Percentiles rank a stretch among this genome's conserved stretches.
Conservation (phyloP, 2,329 filamentous ascomycete species). For the Nemania sp. region DNA sequence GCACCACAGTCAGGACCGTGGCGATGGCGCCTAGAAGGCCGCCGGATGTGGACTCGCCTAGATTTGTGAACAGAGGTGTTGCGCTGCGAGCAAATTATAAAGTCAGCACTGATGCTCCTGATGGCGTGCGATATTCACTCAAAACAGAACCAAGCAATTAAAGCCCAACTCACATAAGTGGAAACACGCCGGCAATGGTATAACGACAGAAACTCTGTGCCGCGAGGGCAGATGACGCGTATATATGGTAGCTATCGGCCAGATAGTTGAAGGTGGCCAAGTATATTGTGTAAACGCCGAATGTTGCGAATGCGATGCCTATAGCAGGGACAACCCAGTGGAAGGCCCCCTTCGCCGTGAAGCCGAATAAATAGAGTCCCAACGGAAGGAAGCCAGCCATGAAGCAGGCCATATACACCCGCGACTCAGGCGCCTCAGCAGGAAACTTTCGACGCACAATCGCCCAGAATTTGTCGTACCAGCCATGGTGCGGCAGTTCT, state of each 20-base stretch:
- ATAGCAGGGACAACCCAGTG: slow-evolving; percentile 67
- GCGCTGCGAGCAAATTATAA: too few species aligned
- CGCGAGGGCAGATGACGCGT: slow-evolving; percentile 66
- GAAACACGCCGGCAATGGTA: background rate
- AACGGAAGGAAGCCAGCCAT: slow-evolving; percentile 66
- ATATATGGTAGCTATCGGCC: slow-evolving; percentile 67
- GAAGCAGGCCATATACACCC: slow-evolving; percentile 63
- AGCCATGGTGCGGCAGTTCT: background rate
- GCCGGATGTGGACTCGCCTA: too few species aligned
- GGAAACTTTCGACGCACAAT: background rate
- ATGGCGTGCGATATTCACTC: too few species aligned
- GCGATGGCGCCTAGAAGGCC: too few species aligned
- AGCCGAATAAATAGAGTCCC: slow-evolving; percentile 61
- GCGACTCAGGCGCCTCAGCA: slow-evolving; percentile 46
- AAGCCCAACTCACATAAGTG: background rate
- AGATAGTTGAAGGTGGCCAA: slow-evolving; percentile 70
- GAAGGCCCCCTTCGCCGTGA: slow-evolving; percentile 65
- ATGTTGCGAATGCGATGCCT: slow-evolving; percentile 62
- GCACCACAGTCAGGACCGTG: too few species aligned
- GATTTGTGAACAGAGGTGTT: too few species aligned
- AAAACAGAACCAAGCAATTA: too few species aligned
- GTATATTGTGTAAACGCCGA: slow-evolving; percentile 68
- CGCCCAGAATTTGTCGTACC: background rate
- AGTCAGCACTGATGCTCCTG: too few species aligned
- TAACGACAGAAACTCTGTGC: slow-evolving; percentile 64